Conservation (phyloP, 495 filamentous ascomycete genomes). For the Podospora didyma region DNA sequence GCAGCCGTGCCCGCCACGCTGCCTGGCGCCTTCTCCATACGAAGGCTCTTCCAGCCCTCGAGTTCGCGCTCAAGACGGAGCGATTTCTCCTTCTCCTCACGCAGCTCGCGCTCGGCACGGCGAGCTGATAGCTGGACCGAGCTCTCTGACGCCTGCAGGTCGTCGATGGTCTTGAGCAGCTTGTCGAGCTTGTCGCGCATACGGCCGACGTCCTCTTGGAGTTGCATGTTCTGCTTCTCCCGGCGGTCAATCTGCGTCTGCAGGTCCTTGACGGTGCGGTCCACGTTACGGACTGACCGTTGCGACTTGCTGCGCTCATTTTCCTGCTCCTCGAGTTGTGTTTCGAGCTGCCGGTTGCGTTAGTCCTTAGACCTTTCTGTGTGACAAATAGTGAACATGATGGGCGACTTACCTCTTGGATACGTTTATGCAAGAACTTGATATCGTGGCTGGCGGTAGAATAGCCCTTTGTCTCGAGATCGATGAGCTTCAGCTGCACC, state of each 20-base stretch:
- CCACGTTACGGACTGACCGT: constrained; percentile 85
- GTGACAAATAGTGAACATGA: no score
- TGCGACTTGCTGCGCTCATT: constrained; percentile 70
- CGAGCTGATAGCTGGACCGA: constrained; percentile 73
- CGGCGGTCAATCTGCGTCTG: constrained; percentile 88
- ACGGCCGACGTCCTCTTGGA: constrained; percentile 76
- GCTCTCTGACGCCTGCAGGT: constrained; percentile 82
- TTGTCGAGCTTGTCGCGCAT: constrained; percentile 86
- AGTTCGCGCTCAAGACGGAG: constrained; percentile 83
- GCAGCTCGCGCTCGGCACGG: constrained; percentile 81
- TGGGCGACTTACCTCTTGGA: constrained; percentile 78
- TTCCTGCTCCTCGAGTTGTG: constrained; percentile 84
- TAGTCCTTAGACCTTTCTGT: constrained; percentile 5
- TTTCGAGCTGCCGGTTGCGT: constrained; percentile 65
- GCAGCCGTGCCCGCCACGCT: constrained; percentile 26
- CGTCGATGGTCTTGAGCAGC: constrained; percentile 84
- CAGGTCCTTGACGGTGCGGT: constrained; percentile 90
- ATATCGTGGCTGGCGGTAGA: constrained; percentile 91
- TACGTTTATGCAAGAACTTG: constrained; percentile 86
- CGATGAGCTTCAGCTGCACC: constrained; percentile 81
- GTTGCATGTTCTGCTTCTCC: constrained; percentile 75
- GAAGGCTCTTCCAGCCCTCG: constrained; percentile 75
- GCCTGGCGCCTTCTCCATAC: constrained; percentile 52
- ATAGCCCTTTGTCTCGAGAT: constrained; percentile 95
- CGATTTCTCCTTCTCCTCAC: constrained; percentile 82